Evolutionary conservation across 257 asterid species (phyloP).

Genomic region (Linderniella brevidens): DNA sequence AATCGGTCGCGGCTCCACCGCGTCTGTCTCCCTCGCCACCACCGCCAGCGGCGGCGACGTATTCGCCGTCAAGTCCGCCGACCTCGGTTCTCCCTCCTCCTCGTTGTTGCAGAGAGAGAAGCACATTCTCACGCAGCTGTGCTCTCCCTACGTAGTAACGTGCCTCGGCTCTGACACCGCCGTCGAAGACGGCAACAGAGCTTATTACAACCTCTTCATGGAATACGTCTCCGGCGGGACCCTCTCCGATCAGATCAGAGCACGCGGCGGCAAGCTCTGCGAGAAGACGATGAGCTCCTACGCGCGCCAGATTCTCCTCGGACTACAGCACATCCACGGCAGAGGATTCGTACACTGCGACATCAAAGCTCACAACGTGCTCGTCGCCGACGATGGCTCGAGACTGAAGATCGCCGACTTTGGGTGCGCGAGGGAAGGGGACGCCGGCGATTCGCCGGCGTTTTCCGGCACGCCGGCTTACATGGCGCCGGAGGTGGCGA

Average conservation of each 20-base stretch:
- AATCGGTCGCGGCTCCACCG: conserved; percentile 72
- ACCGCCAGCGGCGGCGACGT: conserved; percentile 27
- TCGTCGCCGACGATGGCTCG: conserved; percentile 21
- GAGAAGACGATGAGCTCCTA: conserved; percentile 25
- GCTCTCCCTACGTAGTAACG: conserved; percentile 40
- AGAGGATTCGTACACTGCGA: conserved; percentile 65
- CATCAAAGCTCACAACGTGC: conserved; percentile 50
- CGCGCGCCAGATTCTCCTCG: conserved; percentile 31
- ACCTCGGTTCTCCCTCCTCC: conserved; percentile 12
- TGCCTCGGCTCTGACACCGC: conserved; percentile 43
- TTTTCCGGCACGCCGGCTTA: conserved; percentile 74
- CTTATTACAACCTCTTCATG: conserved; percentile 38
- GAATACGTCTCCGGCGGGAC: conserved; percentile 71
- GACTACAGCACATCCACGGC: conserved; percentile 42
- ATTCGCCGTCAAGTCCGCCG: conserved; percentile 62
- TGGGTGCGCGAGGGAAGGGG: conserved; percentile 42
- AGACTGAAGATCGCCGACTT: conserved; percentile 62
- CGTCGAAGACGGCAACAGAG: conserved; percentile 6
- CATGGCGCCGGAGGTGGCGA: conserved; percentile 88
- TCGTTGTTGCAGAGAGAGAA: conserved; percentile 43
- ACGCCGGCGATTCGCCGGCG: conserved; percentile 6
- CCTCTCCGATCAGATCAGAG: conserved; percentile 41
- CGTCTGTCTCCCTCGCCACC: conserved; percentile 45
- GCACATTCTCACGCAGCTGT: conserved; percentile 31
- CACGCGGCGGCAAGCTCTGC: conserved; percentile 26